Percentiles rank a stretch among this genome's conserved stretches.
Conservation (phyloP, 1,139 yeast genomes). For the Suhomyces chickasaworum region DNA sequence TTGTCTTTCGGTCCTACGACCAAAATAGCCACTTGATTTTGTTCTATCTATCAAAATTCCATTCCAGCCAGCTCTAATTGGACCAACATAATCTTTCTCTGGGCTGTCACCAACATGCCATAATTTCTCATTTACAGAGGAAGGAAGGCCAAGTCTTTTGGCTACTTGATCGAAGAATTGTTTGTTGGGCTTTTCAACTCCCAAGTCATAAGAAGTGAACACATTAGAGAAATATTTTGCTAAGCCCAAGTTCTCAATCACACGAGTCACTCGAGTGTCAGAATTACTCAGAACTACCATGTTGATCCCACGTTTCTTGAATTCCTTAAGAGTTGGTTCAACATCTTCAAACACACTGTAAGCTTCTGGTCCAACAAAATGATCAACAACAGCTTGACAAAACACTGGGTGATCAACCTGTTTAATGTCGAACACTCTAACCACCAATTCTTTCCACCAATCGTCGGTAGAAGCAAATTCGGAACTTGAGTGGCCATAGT, state of each 20-base stretch:
- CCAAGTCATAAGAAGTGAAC: slow-evolving; percentile 58
- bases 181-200: slow-evolving; percentile 52
- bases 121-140: slow-evolving; percentile 23
- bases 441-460: slow-evolving; percentile 65
- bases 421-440: slow-evolving; percentile 39
- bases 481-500: slow-evolving; percentile 54
- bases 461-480: slow-evolving; percentile 33
- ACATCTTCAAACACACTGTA: slow-evolving; percentile 59
- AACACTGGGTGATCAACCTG: slow-evolving; percentile 23
- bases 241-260: slow-evolving; percentile 50
- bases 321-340: slow-evolving; percentile 41
- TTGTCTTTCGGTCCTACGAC: slow-evolving; percentile 11
- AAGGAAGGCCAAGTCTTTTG: slow-evolving; percentile 13
- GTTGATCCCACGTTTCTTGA: slow-evolving; percentile 34
- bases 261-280: slow-evolving; percentile 49
- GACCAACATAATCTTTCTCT: slow-evolving; percentile 54
- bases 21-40: slow-evolving; percentile 26
- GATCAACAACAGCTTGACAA: slow-evolving; percentile 43
- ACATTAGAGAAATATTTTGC: slow-evolving; percentile 41
- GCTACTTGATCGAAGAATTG: slow-evolving; percentile 48
- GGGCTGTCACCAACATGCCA: slow-evolving; percentile 74
- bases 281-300: slow-evolving; percentile 61
- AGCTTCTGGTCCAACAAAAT: slow-evolving; percentile 53
- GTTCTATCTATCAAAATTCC: slow-evolving; percentile 56
- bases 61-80: slow-evolving; percentile 61